These are phyloP conservation scores for Eucalyptus sideroxylon DNA, from an alignment of 345 rosid species.

Conservation along the genomic window DNA sequence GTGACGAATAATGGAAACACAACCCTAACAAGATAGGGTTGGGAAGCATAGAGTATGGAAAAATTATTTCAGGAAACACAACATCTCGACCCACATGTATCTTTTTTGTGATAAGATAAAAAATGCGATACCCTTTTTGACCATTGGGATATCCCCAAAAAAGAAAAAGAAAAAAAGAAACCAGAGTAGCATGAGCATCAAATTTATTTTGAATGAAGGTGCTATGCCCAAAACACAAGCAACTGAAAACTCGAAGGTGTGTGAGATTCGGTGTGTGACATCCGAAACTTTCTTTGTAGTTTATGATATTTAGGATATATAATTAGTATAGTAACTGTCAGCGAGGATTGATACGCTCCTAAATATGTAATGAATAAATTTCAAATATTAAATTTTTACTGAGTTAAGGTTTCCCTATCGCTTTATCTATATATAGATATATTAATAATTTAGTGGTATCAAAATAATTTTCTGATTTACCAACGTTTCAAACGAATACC, in stretches of 20 bases:
- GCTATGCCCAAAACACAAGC: background rate
- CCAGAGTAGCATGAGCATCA: background rate
- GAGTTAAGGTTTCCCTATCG: too few relatives aligned
- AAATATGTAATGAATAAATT: too few relatives aligned
- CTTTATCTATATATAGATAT: too few relatives aligned
- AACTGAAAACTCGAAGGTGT: background rate
- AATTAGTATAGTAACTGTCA: too few relatives aligned
- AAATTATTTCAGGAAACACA: background rate
- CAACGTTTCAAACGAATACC: too few relatives aligned
- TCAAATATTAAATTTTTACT: too few relatives aligned
- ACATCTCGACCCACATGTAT: background rate
- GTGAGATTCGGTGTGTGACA: too few relatives aligned
- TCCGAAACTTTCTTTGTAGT: too few relatives aligned
- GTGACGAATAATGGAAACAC: background rate
- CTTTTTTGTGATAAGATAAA: background rate
- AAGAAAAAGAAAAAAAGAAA: too few relatives aligned
- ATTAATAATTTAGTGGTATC: too few relatives aligned
- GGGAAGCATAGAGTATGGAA: background rate
- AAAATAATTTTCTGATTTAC: too few relatives aligned
- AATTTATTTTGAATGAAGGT: background rate
- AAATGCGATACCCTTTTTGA: background rate
- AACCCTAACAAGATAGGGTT: background rate
- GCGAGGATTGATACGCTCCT: rapidly evolving
- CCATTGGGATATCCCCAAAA: background rate
- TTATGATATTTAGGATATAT: too few relatives aligned